Percentiles rank a stretch among this genome's conserved stretches.
phyloP scores from a whole-genome alignment of 768 basidiomycete genomes.

The Agrocybe chaxingu region DNA sequence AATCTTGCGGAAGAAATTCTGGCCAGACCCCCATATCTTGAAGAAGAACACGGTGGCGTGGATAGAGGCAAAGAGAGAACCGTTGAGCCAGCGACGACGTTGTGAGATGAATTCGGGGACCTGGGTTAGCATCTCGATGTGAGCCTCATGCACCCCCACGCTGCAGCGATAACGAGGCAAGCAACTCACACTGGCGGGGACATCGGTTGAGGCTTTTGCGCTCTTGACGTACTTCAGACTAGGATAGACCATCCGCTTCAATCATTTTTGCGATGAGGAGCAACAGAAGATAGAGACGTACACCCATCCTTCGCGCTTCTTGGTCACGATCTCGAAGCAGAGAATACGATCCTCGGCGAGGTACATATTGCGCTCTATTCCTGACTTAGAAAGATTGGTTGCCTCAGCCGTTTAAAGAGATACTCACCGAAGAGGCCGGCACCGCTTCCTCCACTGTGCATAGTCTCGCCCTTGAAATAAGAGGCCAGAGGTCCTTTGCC shows the following conservation, averaged over 20 bases:
- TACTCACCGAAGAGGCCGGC: conserved; percentile 68
- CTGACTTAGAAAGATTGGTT: no score
- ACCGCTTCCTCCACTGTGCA: conserved; percentile 61
- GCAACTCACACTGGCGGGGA: conserved; percentile 66
- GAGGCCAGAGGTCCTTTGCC: conserved; percentile 88
- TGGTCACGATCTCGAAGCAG: conserved; percentile 92
- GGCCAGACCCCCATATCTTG: conserved; percentile 90
- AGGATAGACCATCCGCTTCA: conserved; percentile 3
- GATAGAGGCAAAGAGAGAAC: conserved; percentile 89
- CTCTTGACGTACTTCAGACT: conserved; percentile 88
- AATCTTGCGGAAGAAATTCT: conserved; percentile 82
- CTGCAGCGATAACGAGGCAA: conserved; percentile 1
- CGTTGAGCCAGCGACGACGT: conserved; percentile 85
- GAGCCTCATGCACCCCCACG: background rate
- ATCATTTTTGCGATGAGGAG: conserved; percentile 4
- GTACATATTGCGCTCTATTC: conserved; percentile 80
- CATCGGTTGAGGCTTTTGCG: conserved; percentile 95
- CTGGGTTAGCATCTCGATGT: conserved; percentile 23
- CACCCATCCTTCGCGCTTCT: conserved; percentile 82
- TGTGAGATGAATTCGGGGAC: conserved; percentile 95
- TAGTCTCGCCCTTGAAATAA: conserved; percentile 90
- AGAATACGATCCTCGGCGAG: conserved; percentile 88
- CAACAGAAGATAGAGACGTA: conserved; percentile 34
- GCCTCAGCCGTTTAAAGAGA: background rate
- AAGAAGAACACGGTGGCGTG: conserved; percentile 90